Base-by-base conservation (phyloP, 495 filamentous ascomycete species). In the Glonium stellatum region DNA sequence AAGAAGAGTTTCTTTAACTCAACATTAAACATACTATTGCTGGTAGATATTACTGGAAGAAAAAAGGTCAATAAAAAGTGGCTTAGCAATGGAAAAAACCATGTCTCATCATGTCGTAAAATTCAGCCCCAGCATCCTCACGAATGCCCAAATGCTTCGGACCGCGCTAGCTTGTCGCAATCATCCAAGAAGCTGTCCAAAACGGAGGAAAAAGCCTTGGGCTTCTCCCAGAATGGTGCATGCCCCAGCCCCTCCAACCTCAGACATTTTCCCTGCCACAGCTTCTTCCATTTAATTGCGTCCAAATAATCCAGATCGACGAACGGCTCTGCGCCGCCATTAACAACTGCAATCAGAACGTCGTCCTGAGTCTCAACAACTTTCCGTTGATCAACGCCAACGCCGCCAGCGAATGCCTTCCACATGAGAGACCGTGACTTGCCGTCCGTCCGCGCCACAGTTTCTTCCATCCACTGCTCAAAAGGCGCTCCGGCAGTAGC, bases 201-300 rank as follows among this genome's bases (percentile, higher is more conserved):
- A n/a, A 62, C n/a, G 48, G 39, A 21, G 10, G 41, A 42, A 48
- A 65, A 68, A 18, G n/a, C 37, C 21, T 59, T 55, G 18, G 62
- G 62, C 52, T 37, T 41, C 55, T 65, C 65, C 62, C 62, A 68
- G 22, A 65, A 65, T 2, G 65, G 65, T 18, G 65, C 62, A 57
- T 68, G 65, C 36, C 23, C 25, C 31, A 54, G 18, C 1, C 58
- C 62, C 12, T 61, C 54, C 31, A 68, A 8, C 10, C 58, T 36
- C 21, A 62, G 10, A 37, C 58, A 62, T 47, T 62, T 54, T 8
- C 65, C 62, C 48, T 44, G 53, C 65, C 65, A 68, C 21, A 68
- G 46, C 31, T 56, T 68, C 50, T 55, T 58, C 54, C 53, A 58
- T 47, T 48, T 49, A 23, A 62, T 64, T 9, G 21, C 54, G n/a